phyloP scores from a whole-genome alignment of 2,329 filamentous ascomycete species.

The Claviceps digitariae region DNA sequence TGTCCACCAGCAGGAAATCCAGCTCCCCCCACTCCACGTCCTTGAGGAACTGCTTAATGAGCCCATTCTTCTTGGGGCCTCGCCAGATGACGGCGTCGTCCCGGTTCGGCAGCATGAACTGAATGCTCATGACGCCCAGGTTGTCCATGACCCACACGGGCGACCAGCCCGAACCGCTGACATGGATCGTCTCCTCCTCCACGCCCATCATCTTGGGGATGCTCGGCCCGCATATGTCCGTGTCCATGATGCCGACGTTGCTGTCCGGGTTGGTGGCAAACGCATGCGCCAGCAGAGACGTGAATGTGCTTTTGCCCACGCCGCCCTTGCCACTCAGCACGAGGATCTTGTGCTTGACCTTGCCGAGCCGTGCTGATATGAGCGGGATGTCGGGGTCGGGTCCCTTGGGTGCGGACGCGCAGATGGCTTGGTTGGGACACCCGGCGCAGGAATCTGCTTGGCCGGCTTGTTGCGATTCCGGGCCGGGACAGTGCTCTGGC shows the following conservation, averaged over 20 bases:
- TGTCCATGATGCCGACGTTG: slow-evolving; percentile 91
- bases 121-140: slow-evolving; percentile 88
- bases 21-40: slow-evolving; percentile 96
- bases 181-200: slow-evolving; percentile 83
- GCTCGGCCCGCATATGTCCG: slow-evolving; percentile 89
- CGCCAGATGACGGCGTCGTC: slow-evolving; percentile 97
- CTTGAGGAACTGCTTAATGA: slow-evolving; percentile 96
- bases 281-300: slow-evolving; percentile 72
- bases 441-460: slow-evolving; percentile 76
- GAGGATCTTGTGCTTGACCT: slow-evolving; percentile 82
- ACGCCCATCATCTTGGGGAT: slow-evolving; percentile 99
- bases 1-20: slow-evolving; percentile 88
- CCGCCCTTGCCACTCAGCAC: slow-evolving; percentile 91
- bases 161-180: slow-evolving; percentile 79
- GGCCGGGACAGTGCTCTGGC: slow-evolving; percentile 92
- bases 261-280: slow-evolving; percentile 69
- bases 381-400: slow-evolving; percentile 87
- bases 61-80: slow-evolving; percentile 93
- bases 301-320: slow-evolving; percentile 93
- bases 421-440: slow-evolving; percentile 92
- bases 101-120: slow-evolving; percentile 90
- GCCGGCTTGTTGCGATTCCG: slow-evolving; percentile 59
- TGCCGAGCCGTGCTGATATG: slow-evolving; percentile 69
- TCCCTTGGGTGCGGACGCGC: slow-evolving; percentile 85
- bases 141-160: slow-evolving; percentile 95